Base-by-base conservation (phyloP, 768 basidiomycete genomes). In the Lentinula raphanica region DNA sequence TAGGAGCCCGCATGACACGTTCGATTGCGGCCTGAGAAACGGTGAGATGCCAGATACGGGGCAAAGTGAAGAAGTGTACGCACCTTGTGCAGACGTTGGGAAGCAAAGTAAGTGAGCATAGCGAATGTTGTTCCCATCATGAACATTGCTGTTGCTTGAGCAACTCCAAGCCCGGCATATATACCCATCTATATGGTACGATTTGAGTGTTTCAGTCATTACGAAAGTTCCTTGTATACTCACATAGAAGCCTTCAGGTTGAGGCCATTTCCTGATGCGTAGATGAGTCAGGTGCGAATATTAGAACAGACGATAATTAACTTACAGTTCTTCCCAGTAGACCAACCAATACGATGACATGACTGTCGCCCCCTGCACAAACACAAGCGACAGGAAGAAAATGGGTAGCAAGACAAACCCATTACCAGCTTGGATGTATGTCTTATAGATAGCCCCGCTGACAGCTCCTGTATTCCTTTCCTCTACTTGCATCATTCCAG, bases 281-380 rank as follows among this genome's bases (percentile, higher is more conserved):
- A 36, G 23, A 59, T 51, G 39, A 44, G 65, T 65, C 64, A 66
- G 51, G 29, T 38, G 25, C 23, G 3, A 32, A 53, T 29, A 15
- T 21, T 19, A 25, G 36, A 23, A n/a, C 40, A 58, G 25, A 32
- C 25, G 32, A 35, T 13, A 58, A 49, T 29, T 46, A 15, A 69
- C 79, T 58, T 68, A 82, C 79, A 69, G 63, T 63, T 90, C 86
- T 66, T 92, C 83, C 92, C 92, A 95, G 74, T 88, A 95, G 1
- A 93, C 86, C 56, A 95, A 86, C 89, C 89, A 91, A 65, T 90
- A 90, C 0, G 84, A 83, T 7, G 84, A 82, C 74, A 96, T 74
- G 17, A 93, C 83, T 15, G 77, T 81, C 8, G 86, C 76, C 5
- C 75, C 86, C 71, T 97, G 93, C 62, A 87, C 74, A 28, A 93